phyloP scores from a whole-genome alignment of 2,329 filamentous ascomycete genomes.

The Exophiala spinifera region DNA sequence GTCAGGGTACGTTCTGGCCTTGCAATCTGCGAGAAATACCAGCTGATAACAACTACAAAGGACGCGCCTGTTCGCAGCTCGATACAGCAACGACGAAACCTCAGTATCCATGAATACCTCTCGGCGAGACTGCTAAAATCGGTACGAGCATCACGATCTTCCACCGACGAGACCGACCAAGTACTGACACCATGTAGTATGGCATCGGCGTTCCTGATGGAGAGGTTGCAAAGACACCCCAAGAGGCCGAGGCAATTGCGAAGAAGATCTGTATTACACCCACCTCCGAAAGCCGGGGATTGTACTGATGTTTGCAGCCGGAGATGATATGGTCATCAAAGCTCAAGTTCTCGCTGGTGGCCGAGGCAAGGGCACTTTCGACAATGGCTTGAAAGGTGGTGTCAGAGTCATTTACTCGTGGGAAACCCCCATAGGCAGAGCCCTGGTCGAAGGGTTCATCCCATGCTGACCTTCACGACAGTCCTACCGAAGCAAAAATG shows the following conservation, averaged over 20 bases:
- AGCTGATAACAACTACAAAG: constrained; percentile 36
- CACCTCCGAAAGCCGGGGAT: constrained; percentile 13
- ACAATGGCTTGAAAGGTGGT: constrained; percentile 98
- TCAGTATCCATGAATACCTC: constrained; percentile 98
- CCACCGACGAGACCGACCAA: background rate
- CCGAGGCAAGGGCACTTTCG: constrained; percentile 94
- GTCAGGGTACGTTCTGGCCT: constrained; percentile 16
- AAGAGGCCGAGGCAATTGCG: constrained; percentile 88
- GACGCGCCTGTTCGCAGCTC: constrained; percentile 54
- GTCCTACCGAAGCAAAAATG: constrained; percentile 88
- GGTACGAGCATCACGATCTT: constrained; percentile 41
- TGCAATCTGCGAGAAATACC: background rate
- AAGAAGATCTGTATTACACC: constrained; percentile 69
- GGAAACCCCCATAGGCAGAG: constrained; percentile 29
- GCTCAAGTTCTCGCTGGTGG: constrained; percentile 97
- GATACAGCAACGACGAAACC: constrained; percentile 74
- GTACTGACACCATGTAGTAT: constrained; percentile 59
- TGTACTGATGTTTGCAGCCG: constrained; percentile 44
- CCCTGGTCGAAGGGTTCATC: background rate
- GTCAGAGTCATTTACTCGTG: constrained; percentile 97
- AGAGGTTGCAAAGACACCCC: constrained; percentile 73
- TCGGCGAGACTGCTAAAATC: constrained; percentile 83
- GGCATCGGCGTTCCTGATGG: constrained; percentile 87
- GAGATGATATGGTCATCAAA: constrained; percentile 99
- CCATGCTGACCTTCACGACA: constrained; percentile 32